phyloP scores from a whole-genome alignment of 1,139 yeast species.

The Kodamaea arcana region DNA sequence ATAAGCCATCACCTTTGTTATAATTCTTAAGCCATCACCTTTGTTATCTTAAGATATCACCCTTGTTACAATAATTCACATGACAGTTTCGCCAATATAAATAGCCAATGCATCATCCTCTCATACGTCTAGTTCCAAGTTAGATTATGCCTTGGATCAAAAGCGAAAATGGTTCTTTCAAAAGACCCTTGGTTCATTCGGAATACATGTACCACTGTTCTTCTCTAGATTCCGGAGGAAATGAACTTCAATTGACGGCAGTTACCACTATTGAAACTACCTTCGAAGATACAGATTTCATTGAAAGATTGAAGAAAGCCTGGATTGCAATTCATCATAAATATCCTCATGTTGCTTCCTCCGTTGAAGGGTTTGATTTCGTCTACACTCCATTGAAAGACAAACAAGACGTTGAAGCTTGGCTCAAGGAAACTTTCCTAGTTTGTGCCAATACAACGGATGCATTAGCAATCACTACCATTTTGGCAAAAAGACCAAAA shows the following conservation, averaged over 20 bases:
- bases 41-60: too few species aligned
- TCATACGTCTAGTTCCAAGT: too few species aligned
- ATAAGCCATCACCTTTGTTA: too few species aligned
- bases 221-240: background rate
- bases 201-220: background rate
- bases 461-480: background rate
- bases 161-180: background rate
- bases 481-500: background rate
- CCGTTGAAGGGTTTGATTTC: background rate
- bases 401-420: background rate
- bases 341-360: conserved; percentile 1
- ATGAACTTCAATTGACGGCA: background rate
- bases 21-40: too few species aligned
- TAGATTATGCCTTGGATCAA: background rate
- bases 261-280: background rate
- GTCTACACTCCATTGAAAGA: conserved; percentile 1
- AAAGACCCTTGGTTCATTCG: background rate
- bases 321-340: conserved; percentile 1
- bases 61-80: too few species aligned
- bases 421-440: conserved; percentile 1
- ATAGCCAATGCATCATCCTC: too few species aligned
- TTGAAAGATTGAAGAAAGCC: conserved; percentile 1
- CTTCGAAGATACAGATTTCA: background rate
- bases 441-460: background rate
- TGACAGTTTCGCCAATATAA: too few species aligned